Percentiles rank a stretch among this genome's conserved stretches.
These are phyloP conservation scores for Obelidium mucronatum DNA, from an alignment of 192 early-diverging fungal genomes.

Conservation along the genomic window DNA sequence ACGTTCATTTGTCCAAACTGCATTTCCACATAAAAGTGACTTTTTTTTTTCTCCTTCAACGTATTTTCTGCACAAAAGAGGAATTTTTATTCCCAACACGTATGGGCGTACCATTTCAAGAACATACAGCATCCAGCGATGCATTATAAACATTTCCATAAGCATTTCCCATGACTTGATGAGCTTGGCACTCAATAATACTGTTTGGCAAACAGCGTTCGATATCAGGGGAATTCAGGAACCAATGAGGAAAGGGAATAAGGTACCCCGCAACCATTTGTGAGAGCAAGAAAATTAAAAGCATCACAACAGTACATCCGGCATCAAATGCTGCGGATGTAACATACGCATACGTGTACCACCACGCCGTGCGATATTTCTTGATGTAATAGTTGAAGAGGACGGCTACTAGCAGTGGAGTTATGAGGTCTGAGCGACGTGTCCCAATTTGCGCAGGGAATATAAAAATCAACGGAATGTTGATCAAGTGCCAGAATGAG, in stretches of 20 bases:
- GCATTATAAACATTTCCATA: conserved; percentile 10
- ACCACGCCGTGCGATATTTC: conserved; percentile 53
- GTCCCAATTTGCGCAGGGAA: conserved; percentile 14
- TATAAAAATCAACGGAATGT: conserved; percentile 34
- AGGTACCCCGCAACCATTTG: too few relatives aligned
- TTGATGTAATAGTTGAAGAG: conserved; percentile 53
- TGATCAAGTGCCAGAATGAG: conserved; percentile 38
- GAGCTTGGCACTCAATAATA: conserved; percentile 3
- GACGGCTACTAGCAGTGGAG: conserved; percentile 56
- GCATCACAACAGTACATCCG: conserved; percentile 33
- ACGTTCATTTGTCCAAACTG: neutral
- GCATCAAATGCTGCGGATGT: conserved; percentile 62
- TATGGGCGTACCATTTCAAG: too few relatives aligned
- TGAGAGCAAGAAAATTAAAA: neutral
- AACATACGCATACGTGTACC: conserved; percentile 60
- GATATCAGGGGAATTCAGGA: conserved; percentile 9
- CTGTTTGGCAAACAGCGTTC: conserved; percentile 19
- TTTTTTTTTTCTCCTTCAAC: too few relatives aligned
- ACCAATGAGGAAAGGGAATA: conserved; percentile 12
- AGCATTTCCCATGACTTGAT: conserved; percentile 9
- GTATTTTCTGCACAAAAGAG: too few relatives aligned
- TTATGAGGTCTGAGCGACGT: conserved; percentile 34
- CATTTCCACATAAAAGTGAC: too few relatives aligned
- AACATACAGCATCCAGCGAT: conserved; percentile 1
- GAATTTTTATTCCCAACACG: too few relatives aligned